These are phyloP conservation scores for Ramichloridium luteum DNA, from an alignment of 2,329 filamentous ascomycete species.

Conservation along the genomic window DNA sequence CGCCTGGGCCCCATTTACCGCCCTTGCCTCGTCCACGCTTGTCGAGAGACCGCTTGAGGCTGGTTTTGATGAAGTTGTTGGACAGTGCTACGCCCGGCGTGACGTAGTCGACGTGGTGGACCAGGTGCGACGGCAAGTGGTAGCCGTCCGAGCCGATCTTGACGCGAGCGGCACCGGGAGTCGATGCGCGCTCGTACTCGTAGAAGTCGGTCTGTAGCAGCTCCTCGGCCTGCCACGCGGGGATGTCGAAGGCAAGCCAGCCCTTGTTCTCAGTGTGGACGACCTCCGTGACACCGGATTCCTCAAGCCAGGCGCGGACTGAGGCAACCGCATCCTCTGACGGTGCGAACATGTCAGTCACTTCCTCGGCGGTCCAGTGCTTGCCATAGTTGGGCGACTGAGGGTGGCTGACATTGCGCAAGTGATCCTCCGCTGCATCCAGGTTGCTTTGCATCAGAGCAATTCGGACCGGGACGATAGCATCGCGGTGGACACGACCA, in stretches of 20 bases:
- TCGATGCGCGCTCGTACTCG: conserved; percentile 10
- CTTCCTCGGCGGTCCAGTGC: conserved; percentile 25
- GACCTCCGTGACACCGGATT: conserved; percentile 21
- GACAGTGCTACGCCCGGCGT: conserved; percentile 41
- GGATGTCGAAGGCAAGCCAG: conserved; percentile 30
- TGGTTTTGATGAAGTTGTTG: conserved; percentile 11
- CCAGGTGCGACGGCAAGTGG: conserved; percentile 28
- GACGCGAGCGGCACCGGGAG: conserved; percentile 30
- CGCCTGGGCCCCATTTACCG: too few relatives aligned
- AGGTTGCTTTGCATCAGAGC: conserved; percentile 16
- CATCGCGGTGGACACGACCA: conserved; percentile 24
- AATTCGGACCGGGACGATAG: conserved; percentile 20
- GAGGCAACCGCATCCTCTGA: conserved; percentile 20
- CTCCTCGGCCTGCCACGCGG: conserved; percentile 25
- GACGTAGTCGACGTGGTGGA: conserved; percentile 42
- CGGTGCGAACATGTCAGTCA: conserved; percentile 31
- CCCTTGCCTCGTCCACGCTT: too few relatives aligned
- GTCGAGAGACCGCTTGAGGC: too few relatives aligned
- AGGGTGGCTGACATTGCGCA: conserved; percentile 25
- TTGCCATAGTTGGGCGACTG: conserved; percentile 24
- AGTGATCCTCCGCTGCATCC: conserved; percentile 13
- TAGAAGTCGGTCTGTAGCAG: conserved; percentile 31
- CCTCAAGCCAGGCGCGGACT: conserved; percentile 28
- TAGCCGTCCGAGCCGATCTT: conserved; percentile 32
- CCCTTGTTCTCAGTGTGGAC: conserved; percentile 22